These are phyloP conservation scores for Cylindrotheca fusiformis DNA, from an alignment of 108 stramenopile genomes.

Conservation along the genomic window DNA sequence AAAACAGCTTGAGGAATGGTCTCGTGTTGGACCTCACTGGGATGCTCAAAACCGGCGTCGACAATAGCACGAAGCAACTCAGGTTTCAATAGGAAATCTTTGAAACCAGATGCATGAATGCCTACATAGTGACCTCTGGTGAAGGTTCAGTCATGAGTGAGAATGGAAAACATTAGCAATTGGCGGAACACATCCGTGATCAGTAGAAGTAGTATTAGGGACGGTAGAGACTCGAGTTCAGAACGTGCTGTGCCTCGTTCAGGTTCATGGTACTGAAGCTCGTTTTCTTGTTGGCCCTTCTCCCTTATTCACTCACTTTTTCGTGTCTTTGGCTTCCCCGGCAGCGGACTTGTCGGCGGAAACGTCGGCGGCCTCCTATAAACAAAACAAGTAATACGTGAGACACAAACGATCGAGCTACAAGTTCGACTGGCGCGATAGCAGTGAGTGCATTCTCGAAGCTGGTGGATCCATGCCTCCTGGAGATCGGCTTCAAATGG, in stretches of 20 bases:
- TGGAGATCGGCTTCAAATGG: neutral
- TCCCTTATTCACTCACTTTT: conserved; percentile 71
- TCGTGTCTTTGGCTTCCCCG: conserved; percentile 67
- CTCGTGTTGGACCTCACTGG: conserved; percentile 98
- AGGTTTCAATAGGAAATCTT: conserved; percentile 99
- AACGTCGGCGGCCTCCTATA: conserved; percentile 66
- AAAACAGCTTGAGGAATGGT: conserved; percentile 99
- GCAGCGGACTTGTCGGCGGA: conserved; percentile 59
- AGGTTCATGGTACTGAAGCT: neutral
- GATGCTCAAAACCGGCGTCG: conserved; percentile 99
- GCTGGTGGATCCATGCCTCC: too few relatives aligned
- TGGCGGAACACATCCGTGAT: neutral
- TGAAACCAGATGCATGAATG: conserved; percentile 98
- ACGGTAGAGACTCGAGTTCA: too few relatives aligned
- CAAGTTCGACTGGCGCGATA: neutral
- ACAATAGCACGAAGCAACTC: conserved; percentile 97
- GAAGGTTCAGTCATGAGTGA: neutral
- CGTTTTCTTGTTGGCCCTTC: neutral
- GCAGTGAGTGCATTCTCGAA: too few relatives aligned
- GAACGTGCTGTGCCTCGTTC: too few relatives aligned
- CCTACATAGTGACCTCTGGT: conserved; percentile 97
- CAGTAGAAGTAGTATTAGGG: too few relatives aligned
- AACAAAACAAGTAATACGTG: conserved; percentile 2
- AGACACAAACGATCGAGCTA: neutral
- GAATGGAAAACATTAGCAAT: conserved; percentile 14